Conservation (phyloP, 176 grass and related monocot genomes). For the Cenchrus fungigraminus region DNA sequence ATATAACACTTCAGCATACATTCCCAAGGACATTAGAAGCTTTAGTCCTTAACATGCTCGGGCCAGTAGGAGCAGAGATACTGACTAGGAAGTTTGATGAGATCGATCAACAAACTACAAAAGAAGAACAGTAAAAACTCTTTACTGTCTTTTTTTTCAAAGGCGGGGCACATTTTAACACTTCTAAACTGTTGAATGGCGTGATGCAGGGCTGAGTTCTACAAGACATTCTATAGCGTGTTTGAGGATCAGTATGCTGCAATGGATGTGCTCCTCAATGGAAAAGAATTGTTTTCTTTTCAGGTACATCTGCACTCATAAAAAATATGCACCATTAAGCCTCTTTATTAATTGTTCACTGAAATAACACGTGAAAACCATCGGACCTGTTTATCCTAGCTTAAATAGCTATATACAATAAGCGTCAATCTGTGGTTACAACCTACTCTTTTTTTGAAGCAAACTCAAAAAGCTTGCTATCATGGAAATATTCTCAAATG, state of each 20-base stretch:
- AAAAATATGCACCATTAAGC: not conserved
- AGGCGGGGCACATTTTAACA: not conserved
- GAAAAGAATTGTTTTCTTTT: constrained; percentile 87
- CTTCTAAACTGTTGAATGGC: constrained; percentile 30
- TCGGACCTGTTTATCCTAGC: not conserved
- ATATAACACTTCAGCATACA: constrained; percentile 59
- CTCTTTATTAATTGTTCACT: not conserved
- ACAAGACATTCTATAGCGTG: constrained; percentile 79
- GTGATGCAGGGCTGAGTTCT: constrained; percentile 60
- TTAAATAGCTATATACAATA: not conserved
- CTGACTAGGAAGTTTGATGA: constrained; percentile 95
- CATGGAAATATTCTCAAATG: not conserved
- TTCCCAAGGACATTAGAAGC: constrained; percentile 90
- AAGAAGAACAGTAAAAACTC: constrained; percentile 75
- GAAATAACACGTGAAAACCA: constrained; percentile 20
- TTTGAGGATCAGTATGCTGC: constrained; percentile 84
- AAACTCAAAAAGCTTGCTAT: not conserved
- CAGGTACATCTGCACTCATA: constrained; percentile 55
- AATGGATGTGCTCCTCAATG: constrained; percentile 81
- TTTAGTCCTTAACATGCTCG: constrained; percentile 77
- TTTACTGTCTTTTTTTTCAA: constrained; percentile 20
- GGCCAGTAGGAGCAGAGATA: constrained; percentile 88
- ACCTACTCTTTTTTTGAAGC: not conserved
- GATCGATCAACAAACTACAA: constrained; percentile 73
- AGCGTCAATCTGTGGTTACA: not conserved